phyloP scores from a whole-genome alignment of 1,139 yeast species.

The Yamadazyma songkhlaensis region DNA sequence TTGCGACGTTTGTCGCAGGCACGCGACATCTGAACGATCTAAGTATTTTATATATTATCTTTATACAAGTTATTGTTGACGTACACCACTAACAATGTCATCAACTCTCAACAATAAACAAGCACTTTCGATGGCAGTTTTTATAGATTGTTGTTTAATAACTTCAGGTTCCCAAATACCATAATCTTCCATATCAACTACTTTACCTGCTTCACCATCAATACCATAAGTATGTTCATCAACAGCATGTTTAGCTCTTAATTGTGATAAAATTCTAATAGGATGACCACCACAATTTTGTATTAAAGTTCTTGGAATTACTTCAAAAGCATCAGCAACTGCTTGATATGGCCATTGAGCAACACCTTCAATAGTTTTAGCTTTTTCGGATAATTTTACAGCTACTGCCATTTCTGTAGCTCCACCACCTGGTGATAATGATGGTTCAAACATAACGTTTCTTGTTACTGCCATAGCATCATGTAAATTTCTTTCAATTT shows the following conservation, averaged over 20 bases:
- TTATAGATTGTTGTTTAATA: slow-evolving; percentile 92
- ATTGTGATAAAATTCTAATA: slow-evolving; percentile 79
- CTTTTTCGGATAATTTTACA: slow-evolving; percentile 84
- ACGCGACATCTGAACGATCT: not conserved
- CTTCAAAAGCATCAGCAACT: slow-evolving; percentile 95
- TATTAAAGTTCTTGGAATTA: slow-evolving; percentile 85
- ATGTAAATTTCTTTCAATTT: slow-evolving; percentile 93
- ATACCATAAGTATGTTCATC: slow-evolving; percentile 86
- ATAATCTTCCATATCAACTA: slow-evolving; percentile 91
- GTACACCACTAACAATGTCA: slow-evolving; percentile 95
- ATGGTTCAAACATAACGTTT: slow-evolving; percentile 92
- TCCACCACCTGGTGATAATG: slow-evolving; percentile 97
- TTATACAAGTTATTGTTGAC: slow-evolving; percentile 33
- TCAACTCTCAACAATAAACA: slow-evolving; percentile 92
- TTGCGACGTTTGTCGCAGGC: no score
- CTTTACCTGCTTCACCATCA: slow-evolving; percentile 91
- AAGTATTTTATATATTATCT: not conserved
- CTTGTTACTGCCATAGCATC: slow-evolving; percentile 99
- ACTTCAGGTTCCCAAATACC: slow-evolving; percentile 99
- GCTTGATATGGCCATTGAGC: slow-evolving; percentile 99
- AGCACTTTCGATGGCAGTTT: slow-evolving; percentile 97
- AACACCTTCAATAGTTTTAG: slow-evolving; percentile 89
- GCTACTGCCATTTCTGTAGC: slow-evolving; percentile 99
- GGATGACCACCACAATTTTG: slow-evolving; percentile 99
- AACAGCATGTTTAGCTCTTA: slow-evolving; percentile 94